Evolutionary conservation across 2,329 filamentous ascomycete genomes (phyloP), one percentile per base, ranked within the genome.

Genomic region (Laburnicola sp.): DNA sequence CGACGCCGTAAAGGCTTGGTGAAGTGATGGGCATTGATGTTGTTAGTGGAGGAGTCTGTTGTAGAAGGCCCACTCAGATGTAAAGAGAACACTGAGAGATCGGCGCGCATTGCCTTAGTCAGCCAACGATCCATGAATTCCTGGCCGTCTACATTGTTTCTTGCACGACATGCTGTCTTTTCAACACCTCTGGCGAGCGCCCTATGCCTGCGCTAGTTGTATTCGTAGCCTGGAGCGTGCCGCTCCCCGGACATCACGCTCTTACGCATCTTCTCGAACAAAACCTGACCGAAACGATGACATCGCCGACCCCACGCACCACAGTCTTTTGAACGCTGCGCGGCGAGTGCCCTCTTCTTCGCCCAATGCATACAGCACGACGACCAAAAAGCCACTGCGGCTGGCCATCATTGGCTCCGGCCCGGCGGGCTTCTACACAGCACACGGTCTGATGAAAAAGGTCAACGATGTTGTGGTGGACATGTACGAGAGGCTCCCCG

Each of bases 401-500:
- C 80, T 97, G 72, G 94, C 93, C 53, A 83, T 97, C 56, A 84
- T 97, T 61, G 94, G 93, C 45, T 97, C 94, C 26, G 94, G 94
- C 1, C 94, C 94, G 1, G 94, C 94, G 9, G 94, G 94, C 2
- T 99, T 97, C 78, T 99, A 99, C 70, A 89, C 93, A 0, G 87
- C 94, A 1, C 90, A 94, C 65, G 84, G 91, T 51, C 81, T 96
- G 48, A 86, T 97, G 80, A 82, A 83, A 47, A 89, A 86, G 64
- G 80, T 94, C 32, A 79, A 85, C 22, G 78, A 86, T 68, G 86
- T 87, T 0, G 81, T 83, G 44, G 82, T 99, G 22, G 93, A 97
- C 74, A 97, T 99, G 93, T 99, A 96, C 69, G 94, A 99, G 75
- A 85, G 90, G 26, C 76, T 97, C 34, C 94, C 94, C 0, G 91